phyloP scores from a whole-genome alignment of 257 asterid species.

The Rehmannia glutinosa region DNA sequence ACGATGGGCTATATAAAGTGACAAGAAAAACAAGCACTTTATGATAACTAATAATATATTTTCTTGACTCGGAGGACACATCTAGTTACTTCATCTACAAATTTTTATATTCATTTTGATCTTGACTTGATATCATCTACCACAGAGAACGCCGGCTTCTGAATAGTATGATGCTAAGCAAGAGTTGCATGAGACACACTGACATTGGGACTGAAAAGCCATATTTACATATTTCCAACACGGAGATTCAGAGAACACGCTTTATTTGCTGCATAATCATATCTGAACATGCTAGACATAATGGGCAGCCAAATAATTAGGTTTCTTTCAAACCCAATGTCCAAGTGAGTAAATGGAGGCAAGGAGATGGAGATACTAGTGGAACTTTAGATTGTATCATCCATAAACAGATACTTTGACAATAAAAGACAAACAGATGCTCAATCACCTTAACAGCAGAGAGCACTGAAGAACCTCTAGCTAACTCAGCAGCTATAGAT shows the following conservation, averaged over 20 bases:
- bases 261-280: neutral
- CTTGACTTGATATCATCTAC: slow-evolving; percentile 1
- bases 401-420: slow-evolving; percentile 4
- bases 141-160: neutral
- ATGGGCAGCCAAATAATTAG: neutral
- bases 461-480: slow-evolving; percentile 70
- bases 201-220: neutral
- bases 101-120: neutral
- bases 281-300: neutral
- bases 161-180: neutral
- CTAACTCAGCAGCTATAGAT: slow-evolving; percentile 89
- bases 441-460: slow-evolving; percentile 75
- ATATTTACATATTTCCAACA: neutral
- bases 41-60: neutral
- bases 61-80: neutral
- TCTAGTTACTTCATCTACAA: neutral
- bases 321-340: neutral
- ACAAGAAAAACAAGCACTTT: neutral
- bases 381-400: slow-evolving; percentile 6
- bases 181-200: neutral
- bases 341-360: neutral
- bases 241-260: neutral
- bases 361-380: neutral
- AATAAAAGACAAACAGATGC: neutral
- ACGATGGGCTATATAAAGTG: neutral